Evolutionary conservation across 2,329 filamentous ascomycete species (phyloP).

Genomic region (Epichloe elymi): DNA sequence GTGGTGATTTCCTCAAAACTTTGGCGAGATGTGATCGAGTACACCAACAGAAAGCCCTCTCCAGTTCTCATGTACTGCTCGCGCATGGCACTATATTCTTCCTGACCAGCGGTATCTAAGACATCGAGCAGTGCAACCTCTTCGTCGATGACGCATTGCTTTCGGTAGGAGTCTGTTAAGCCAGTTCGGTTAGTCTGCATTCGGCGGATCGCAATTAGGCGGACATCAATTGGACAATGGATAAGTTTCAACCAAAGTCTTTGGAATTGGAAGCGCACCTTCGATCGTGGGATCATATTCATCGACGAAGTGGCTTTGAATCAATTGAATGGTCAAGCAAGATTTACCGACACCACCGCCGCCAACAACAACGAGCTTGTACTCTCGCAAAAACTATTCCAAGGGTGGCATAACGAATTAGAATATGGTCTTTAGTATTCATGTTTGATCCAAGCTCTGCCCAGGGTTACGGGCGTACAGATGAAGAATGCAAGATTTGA

Average conservation of each 20-base stretch:
- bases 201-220: background rate
- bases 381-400: slow-evolving; percentile 68
- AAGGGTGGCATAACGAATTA: background rate
- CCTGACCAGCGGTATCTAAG: slow-evolving; percentile 93
- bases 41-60: slow-evolving; percentile 93
- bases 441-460: background rate
- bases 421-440: background rate
- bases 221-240: background rate
- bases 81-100: slow-evolving; percentile 98
- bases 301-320: slow-evolving; percentile 94
- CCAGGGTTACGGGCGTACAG: background rate
- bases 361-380: slow-evolving; percentile 93
- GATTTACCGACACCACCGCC: slow-evolving; percentile 98
- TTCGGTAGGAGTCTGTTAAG: slow-evolving; percentile 88
- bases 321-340: slow-evolving; percentile 94
- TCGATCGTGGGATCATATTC: slow-evolving; percentile 99
- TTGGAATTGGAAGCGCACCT: slow-evolving; percentile 39
- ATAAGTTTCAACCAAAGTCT: background rate
- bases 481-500: background rate
- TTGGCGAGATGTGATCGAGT: slow-evolving; percentile 94
- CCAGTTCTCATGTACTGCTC: slow-evolving; percentile 99
- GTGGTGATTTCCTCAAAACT: slow-evolving; percentile 98
- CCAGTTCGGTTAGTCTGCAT: slow-evolving; percentile 7
- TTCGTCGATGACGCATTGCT: slow-evolving; percentile 98
- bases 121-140: slow-evolving; percentile 96